Base-by-base conservation (phyloP, 306 rosid genomes). In the Psophocarpus tetragonolobus region DNA sequence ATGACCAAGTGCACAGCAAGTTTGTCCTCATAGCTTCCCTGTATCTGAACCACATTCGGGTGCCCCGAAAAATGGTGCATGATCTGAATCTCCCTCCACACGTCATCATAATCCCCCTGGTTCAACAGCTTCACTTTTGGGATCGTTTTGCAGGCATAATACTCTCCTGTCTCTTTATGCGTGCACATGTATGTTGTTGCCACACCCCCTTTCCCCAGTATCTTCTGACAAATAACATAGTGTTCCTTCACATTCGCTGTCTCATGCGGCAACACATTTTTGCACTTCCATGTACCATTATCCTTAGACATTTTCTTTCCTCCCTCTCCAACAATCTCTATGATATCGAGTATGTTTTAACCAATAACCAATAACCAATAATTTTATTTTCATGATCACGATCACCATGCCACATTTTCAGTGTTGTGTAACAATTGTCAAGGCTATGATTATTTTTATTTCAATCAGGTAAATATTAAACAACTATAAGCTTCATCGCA, bases 41-140 rank as follows among this genome's bases (percentile, higher is more conserved):
- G 84, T 56, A 92, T 87, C 42, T 65, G 87, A 17, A 89, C 97
- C 64, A 92, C 91, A 83, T 77, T 74, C 0, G 90, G 83, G 27
- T 90, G 91, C 71, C 87, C 97, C 0, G 94, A 90, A 12, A 92
- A 76, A 69, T 92, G 97, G 56, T 90, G 96, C 97, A 89, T 89
- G 82, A 92, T 87, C 84, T 90, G 96, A 86, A 92, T 84, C 94
- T 92, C 97, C 58, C 97, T 84, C 96, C 97, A 92, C 23, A 92
- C 97, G 23, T 92, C 96, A 0, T 92, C 96, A 58, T 85, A 92
- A 29, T 92, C 93, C 23, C 87, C 97, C 11, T 70, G 74, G 75
- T 88, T 86, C 51, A 87, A 13, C 6, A 92, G 91, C 89, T 92
- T 92, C 1, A 90, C 77, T 85, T 92, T 92, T 7, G 96, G 96